Evolutionary conservation across 306 rosid genomes (phyloP).

Genomic region (Astragalus glycyphyllos): DNA sequence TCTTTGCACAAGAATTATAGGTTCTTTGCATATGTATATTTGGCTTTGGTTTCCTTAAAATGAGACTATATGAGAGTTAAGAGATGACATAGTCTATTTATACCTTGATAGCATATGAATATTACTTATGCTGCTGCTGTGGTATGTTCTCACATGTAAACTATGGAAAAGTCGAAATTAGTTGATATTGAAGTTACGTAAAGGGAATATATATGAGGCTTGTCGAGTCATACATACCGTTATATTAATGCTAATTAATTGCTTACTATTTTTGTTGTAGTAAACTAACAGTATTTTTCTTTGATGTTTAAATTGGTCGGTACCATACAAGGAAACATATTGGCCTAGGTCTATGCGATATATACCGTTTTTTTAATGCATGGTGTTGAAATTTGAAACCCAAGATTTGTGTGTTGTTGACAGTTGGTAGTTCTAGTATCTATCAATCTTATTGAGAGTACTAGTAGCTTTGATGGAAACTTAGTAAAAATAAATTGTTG

Average conservation of each 20-base stretch:
- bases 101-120: too few species aligned
- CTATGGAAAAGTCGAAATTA: background rate
- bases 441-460: background rate
- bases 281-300: background rate
- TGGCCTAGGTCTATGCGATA: background rate
- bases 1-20: background rate
- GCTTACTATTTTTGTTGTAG: background rate
- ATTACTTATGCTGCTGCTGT: too few species aligned
- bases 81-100: slow-evolving; percentile 4
- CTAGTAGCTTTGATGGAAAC: too few species aligned
- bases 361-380: background rate
- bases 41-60: background rate
- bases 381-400: background rate
- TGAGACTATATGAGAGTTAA: background rate
- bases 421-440: background rate
- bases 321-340: background rate
- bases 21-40: background rate
- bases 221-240: background rate
- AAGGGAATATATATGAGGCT: background rate
- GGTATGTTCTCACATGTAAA: background rate
- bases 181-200: background rate
- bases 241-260: background rate
- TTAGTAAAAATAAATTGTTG: too few species aligned
- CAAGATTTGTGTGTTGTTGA: background rate
- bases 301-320: background rate